Evolutionary conservation across 176 grass and related monocot species (phyloP).

Genomic region (Lolium perenne): DNA sequence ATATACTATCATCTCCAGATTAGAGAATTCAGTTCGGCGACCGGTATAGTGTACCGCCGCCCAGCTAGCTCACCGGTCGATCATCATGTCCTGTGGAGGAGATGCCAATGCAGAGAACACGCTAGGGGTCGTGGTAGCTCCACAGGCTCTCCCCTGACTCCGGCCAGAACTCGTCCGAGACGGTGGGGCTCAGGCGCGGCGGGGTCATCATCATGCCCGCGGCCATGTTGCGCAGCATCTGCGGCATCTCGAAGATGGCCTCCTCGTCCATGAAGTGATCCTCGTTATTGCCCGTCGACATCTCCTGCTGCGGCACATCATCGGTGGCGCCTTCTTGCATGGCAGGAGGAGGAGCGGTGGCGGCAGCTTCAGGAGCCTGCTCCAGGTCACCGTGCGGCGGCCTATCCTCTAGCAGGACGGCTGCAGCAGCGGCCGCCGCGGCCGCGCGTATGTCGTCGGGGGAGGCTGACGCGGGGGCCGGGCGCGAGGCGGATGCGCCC

Average conservation of each 20-base stretch:
- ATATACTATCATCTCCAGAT: slow-evolving; percentile 18
- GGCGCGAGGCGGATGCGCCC: slow-evolving; percentile 45
- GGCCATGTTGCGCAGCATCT: slow-evolving; percentile 86
- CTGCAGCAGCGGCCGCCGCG: slow-evolving; percentile 57
- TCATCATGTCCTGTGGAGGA: slow-evolving; percentile 14
- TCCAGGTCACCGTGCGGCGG: neutral
- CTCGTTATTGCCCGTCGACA: neutral
- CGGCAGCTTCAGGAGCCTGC: neutral
- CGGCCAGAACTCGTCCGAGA: slow-evolving; percentile 61
- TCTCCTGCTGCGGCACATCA: neutral
- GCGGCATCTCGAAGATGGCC: slow-evolving; percentile 92
- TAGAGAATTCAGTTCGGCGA: slow-evolving; percentile 37
- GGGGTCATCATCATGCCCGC: slow-evolving; percentile 99
- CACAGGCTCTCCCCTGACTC: slow-evolving; percentile 69
- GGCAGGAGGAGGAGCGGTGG: neutral
- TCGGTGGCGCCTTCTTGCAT: neutral
- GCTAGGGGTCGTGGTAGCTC: slow-evolving; percentile 77
- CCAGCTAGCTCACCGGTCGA: slow-evolving; percentile 28
- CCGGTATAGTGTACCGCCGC: slow-evolving; percentile 38
- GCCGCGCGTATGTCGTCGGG: slow-evolving; percentile 72
- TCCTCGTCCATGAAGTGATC: slow-evolving; percentile 85
- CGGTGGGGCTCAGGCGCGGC: slow-evolving; percentile 66
- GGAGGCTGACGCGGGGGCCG: slow-evolving; percentile 57
- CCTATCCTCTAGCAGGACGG: slow-evolving; percentile 37
- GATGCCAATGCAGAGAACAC: neutral